These are phyloP conservation scores for Avena eriantha DNA, from an alignment of 176 grass and related monocot species.

Conservation along the genomic window DNA sequence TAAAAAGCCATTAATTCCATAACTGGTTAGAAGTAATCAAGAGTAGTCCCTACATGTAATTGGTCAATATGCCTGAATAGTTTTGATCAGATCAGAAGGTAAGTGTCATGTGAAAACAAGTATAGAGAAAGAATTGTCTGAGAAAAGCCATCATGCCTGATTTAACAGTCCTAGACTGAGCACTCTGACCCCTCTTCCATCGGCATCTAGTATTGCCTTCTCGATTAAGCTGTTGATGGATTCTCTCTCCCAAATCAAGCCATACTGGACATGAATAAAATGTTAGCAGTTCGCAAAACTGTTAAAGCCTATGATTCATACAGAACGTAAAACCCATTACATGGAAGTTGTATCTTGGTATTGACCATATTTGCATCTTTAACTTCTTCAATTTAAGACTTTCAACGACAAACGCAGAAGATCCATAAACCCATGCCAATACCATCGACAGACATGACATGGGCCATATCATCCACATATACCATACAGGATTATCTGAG, in stretches of 20 bases:
- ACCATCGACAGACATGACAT: slow-evolving; percentile 64
- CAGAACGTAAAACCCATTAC: slow-evolving; percentile 33
- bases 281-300: slow-evolving; percentile 36
- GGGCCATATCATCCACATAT: slow-evolving; percentile 66
- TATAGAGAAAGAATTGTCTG: slow-evolving; percentile 9
- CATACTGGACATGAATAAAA: slow-evolving; percentile 65
- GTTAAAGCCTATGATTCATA: slow-evolving; percentile 14
- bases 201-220: slow-evolving; percentile 85
- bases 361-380: slow-evolving; percentile 83
- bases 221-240: slow-evolving; percentile 83
- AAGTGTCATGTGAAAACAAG: neutral
- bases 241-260: slow-evolving; percentile 60
- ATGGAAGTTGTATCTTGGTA: slow-evolving; percentile 95
- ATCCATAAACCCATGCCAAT: slow-evolving; percentile 68
- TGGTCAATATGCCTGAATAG: slow-evolving; percentile 3
- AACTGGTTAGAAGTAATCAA: slow-evolving; percentile 31
- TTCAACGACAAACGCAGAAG: slow-evolving; percentile 74
- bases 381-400: slow-evolving; percentile 68
- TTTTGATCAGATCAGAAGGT: slow-evolving; percentile 3
- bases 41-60: neutral
- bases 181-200: slow-evolving; percentile 72
- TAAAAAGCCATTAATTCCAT: slow-evolving; percentile 22
- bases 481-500: slow-evolving; percentile 59
- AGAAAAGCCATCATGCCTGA: slow-evolving; percentile 55
- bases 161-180: slow-evolving; percentile 87